Evolutionary conservation across 176 grass and related monocot genomes (phyloP), one percentile per base, ranked within the genome.

Genomic region (Phyllostachys edulis): DNA sequence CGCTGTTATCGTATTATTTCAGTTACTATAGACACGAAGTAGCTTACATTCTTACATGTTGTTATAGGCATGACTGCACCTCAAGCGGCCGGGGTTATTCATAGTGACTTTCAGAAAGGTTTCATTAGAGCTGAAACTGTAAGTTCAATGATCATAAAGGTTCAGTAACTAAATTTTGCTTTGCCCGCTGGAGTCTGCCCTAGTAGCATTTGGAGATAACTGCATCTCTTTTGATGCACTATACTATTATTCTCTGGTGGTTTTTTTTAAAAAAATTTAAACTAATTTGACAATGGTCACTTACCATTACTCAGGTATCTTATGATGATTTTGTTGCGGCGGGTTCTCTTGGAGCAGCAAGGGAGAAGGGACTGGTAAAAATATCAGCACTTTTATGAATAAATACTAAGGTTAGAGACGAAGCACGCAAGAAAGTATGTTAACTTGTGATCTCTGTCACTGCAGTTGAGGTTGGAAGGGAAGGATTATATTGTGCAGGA

Each of bases 41-140:
- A 34, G 32, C 32, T 2, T 34, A 52, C 21, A 4, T 41, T 69
- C 26, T 71, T 76, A 54, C n/a, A 9, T 42, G 18, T 38, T 80
- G 45, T 7, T 72, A 71, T 45, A 98, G 96, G 96, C 44, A 98
- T 96, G 96, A 98, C 93, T 70, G 96, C 96, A 21, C 96, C 96
- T 86, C 96, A 98, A 80, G 96, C 96, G 83, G 96, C 96, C 17
- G 96, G 93, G 56, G 96, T 98, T 87, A 98, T 98, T 87, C 96
- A 98, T 67, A 93, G 91, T n/a, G 96, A 98, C 80, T 98, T 98
- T 67, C 93, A 98, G 83, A 98, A 98, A 94, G 96, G 96, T 14
- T 98, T 98, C 72, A 98, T 98, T 92, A 89, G 96, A 94, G 96
- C 96, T 85, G 96, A 99, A 85, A 99, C 96, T 63, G 96, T 99